Evolutionary conservation across 2,329 filamentous ascomycete genomes (phyloP).

Genomic region (Colletotrichum truncatum): DNA sequence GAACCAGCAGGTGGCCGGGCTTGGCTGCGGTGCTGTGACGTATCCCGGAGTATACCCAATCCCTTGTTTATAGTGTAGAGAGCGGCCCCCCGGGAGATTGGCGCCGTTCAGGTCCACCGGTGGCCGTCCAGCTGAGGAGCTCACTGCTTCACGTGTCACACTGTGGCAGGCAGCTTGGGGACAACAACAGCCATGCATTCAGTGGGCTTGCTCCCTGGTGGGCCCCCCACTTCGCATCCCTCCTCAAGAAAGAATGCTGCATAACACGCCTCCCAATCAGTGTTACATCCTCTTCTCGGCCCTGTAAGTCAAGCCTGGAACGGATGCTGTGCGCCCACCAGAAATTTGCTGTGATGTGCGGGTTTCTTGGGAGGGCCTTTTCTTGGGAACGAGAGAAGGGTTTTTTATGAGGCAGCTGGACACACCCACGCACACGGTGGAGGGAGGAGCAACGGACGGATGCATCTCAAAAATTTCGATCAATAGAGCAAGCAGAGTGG

Average conservation of each 20-base stretch:
- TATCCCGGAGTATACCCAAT: neutral
- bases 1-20: conserved; percentile 1
- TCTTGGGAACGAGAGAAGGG: neutral
- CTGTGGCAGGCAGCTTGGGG: neutral
- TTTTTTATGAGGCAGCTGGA: conserved; percentile 8
- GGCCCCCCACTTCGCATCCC: conserved; percentile 9
- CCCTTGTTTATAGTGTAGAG: too few species aligned
- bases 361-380: neutral
- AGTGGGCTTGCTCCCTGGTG: neutral
- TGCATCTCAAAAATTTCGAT: conserved; percentile 28
- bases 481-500: conserved; percentile 17
- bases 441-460: conserved; percentile 10
- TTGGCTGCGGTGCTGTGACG: conserved; percentile 14
- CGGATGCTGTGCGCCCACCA: conserved; percentile 19
- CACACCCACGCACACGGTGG: neutral
- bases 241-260: conserved; percentile 4
- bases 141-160: conserved; percentile 19
- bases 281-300: neutral
- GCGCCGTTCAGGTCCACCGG: conserved; percentile 8
- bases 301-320: conserved; percentile 5
- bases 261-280: conserved; percentile 11
- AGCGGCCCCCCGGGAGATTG: neutral
- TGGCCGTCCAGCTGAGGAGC: conserved; percentile 1
- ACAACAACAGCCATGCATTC: neutral
- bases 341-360: neutral